Conservation (phyloP, 176 grass and related monocot species). For the Aegilops sharonensis region DNA sequence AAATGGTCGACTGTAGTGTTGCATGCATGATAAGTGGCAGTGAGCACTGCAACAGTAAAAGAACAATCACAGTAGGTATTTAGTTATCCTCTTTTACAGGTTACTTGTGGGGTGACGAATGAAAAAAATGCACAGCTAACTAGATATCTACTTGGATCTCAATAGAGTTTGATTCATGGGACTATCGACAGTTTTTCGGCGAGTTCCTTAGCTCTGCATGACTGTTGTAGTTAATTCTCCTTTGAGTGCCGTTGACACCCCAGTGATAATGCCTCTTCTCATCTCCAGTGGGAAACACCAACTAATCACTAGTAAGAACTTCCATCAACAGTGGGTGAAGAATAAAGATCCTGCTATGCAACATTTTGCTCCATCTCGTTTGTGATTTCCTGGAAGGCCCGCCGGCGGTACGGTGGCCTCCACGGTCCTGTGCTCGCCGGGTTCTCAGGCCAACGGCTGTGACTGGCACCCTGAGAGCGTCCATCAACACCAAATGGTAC, state of each 20-base stretch:
- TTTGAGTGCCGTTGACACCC: not conserved
- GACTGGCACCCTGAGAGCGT: constrained; percentile 3
- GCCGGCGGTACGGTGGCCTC: constrained; percentile 6
- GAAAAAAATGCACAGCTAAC: not conserved
- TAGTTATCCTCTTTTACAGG: not conserved
- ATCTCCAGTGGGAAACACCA: not conserved
- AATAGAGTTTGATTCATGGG: not conserved
- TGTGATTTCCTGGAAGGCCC: constrained; percentile 61
- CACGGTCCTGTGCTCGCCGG: not conserved
- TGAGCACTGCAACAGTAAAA: not conserved
- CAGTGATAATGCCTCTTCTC: not conserved
- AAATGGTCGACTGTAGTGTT: not conserved
- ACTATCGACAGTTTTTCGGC: not conserved
- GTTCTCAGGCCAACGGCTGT: constrained; percentile 21
- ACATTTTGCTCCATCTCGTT: constrained; percentile 34
- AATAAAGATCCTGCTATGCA: constrained; percentile 2
- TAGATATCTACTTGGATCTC: not conserved
- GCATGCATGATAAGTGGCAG: constrained; percentile 9
- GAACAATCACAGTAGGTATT: not conserved
- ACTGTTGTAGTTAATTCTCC: not conserved
- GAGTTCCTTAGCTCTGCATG: not conserved
- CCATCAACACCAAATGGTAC: constrained; percentile 4
- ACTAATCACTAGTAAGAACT: not conserved
- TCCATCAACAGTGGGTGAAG: constrained; percentile 2
- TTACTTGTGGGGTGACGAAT: not conserved